Percentiles rank a stretch among this genome's conserved stretches.
Evolutionary conservation across 208 protist species (phyloP).

Genomic region (Leptomonas seymouri): DNA sequence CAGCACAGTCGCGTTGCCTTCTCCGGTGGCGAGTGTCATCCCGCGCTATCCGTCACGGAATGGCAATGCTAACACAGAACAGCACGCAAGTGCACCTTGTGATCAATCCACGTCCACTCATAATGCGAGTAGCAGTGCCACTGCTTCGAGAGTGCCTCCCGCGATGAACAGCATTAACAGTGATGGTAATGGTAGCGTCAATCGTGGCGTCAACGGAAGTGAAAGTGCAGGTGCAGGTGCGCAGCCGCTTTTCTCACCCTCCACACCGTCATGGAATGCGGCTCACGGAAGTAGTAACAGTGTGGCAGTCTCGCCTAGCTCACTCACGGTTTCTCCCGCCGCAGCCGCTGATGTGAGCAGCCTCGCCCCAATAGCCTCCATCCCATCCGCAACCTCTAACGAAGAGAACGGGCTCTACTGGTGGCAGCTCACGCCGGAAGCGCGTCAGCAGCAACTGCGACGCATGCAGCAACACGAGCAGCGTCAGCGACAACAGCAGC

Average conservation of each 20-base stretch:
- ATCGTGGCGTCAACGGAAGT: no score
- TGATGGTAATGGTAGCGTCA: no score
- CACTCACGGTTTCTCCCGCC: no score
- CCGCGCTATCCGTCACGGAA: conserved; percentile 9
- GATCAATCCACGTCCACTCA: no score
- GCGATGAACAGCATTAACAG: no score
- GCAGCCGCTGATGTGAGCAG: not conserved
- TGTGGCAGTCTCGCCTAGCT: no score
- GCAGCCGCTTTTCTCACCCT: not conserved
- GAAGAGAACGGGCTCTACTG: conserved; percentile 52
- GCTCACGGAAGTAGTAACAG: not conserved
- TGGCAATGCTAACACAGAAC: not conserved
- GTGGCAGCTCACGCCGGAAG: conserved; percentile 67
- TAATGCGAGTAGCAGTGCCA: not conserved
- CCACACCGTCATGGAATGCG: not conserved
- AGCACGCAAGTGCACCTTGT: not conserved
- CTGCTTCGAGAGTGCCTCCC: no score
- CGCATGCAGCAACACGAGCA: conserved; percentile 36
- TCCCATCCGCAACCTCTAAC: not conserved
- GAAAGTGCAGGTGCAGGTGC: no score
- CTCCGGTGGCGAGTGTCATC: not conserved
- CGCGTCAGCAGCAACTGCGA: conserved; percentile 49
- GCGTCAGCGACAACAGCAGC: conserved; percentile 22
- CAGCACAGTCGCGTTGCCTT: not conserved
- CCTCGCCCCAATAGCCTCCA: not conserved